Evolutionary conservation across 73 alveolate genomes (phyloP).

Genomic region (Paramecium octaurelia): DNA sequence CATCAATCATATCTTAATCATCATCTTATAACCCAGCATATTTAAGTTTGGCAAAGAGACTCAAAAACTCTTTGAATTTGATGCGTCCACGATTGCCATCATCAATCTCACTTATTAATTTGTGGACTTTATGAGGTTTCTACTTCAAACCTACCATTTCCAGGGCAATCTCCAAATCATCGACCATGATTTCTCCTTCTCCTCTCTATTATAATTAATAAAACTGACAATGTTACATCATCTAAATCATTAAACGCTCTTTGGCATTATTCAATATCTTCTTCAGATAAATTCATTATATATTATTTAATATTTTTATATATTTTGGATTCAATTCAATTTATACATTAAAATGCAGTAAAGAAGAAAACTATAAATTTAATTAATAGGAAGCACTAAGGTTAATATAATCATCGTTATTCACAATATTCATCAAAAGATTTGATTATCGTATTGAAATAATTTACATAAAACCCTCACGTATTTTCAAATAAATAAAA

Average conservation of each 20-base stretch:
- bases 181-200: neutral
- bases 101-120: neutral
- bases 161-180: conserved; percentile 28
- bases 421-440: neutral
- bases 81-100: neutral
- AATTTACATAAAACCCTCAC: neutral
- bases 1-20: conserved; percentile 80
- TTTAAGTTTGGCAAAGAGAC: neutral
- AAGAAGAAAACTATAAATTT: neutral
- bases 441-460: neutral
- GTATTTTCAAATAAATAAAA: neutral
- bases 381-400: neutral
- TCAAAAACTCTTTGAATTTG: neutral
- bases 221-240: neutral
- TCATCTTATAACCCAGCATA: conserved; percentile 57
- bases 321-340: neutral
- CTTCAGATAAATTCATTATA: conserved; percentile 25
- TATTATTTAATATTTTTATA: neutral
- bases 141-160: neutral
- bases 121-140: neutral
- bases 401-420: too few relatives aligned
- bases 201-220: neutral
- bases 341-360: neutral
- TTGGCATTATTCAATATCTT: conserved; percentile 12
- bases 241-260: conserved; percentile 9